phyloP scores from a whole-genome alignment of 2,329 filamentous ascomycete species.

The Fonsecaea erecta region DNA sequence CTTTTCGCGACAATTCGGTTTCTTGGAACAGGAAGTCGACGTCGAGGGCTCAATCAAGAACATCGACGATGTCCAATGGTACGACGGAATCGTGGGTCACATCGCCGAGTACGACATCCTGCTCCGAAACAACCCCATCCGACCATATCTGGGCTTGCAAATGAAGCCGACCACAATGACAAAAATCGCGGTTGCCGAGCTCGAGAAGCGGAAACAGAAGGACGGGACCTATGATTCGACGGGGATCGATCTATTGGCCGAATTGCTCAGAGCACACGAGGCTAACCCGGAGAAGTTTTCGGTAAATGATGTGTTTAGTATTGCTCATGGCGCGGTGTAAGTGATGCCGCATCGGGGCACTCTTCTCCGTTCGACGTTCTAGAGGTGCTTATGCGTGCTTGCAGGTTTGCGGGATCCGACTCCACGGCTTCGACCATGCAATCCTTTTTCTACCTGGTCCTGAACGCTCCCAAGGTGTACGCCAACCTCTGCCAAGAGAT shows the following conservation, averaged over 20 bases:
- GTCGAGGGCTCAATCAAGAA: constrained; percentile 58
- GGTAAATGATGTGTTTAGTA: constrained; percentile 61
- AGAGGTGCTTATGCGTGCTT: not conserved
- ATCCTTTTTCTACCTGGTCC: constrained; percentile 59
- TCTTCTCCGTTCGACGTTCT: not conserved
- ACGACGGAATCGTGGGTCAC: constrained; percentile 41
- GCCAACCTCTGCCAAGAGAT: constrained; percentile 51
- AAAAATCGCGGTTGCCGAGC: constrained; percentile 30
- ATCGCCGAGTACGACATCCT: constrained; percentile 53
- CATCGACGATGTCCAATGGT: constrained; percentile 50
- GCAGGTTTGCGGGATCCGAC: constrained; percentile 58
- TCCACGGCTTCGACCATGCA: constrained; percentile 65
- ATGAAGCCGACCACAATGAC: constrained; percentile 49
- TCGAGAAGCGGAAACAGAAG: constrained; percentile 34
- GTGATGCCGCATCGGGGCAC: not conserved
- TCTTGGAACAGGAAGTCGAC: constrained; percentile 56
- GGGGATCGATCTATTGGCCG: constrained; percentile 49
- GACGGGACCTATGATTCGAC: constrained; percentile 42
- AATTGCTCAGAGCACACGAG: constrained; percentile 58
- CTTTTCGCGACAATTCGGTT: constrained; percentile 54
- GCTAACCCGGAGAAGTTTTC: constrained; percentile 55
- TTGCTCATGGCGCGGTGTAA: constrained; percentile 59
- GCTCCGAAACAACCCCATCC: constrained; percentile 56
- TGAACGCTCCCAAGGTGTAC: constrained; percentile 47
- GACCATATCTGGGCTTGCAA: constrained; percentile 43